Evolutionary conservation across 1,139 yeast species (phyloP).

Genomic region (Suhomyces choctaworum): DNA sequence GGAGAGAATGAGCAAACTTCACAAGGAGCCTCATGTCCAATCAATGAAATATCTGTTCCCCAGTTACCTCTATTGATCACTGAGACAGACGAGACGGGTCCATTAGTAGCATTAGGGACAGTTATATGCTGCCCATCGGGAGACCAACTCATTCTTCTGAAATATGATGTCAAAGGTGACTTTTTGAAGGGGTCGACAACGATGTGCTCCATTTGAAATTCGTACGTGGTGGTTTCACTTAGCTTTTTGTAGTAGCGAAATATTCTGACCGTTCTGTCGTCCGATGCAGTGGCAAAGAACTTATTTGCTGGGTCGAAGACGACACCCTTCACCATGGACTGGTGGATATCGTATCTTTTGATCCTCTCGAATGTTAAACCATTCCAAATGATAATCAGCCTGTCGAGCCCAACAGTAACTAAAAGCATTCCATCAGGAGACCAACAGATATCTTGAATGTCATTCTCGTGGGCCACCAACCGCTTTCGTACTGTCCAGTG

Average conservation of each 20-base stretch:
- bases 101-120: slow-evolving; percentile 95
- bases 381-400: slow-evolving; percentile 91
- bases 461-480: slow-evolving; percentile 94
- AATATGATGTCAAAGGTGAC: slow-evolving; percentile 90
- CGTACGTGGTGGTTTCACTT: slow-evolving; percentile 66
- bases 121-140: slow-evolving; percentile 98
- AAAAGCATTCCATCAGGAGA: slow-evolving; percentile 89
- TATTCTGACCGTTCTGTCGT: slow-evolving; percentile 86
- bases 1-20: slow-evolving; percentile 94
- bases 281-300: slow-evolving; percentile 95
- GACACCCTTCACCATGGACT: slow-evolving; percentile 93
- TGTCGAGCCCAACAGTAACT: slow-evolving; percentile 91
- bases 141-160: slow-evolving; percentile 92
- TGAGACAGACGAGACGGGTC: slow-evolving; percentile 90
- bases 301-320: slow-evolving; percentile 98
- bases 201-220: slow-evolving; percentile 82
- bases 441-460: slow-evolving; percentile 97
- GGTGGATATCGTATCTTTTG: slow-evolving; percentile 88
- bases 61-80: slow-evolving; percentile 89
- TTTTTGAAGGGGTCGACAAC: slow-evolving; percentile 81
- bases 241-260: slow-evolving; percentile 74
- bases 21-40: slow-evolving; percentile 96
- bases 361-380: slow-evolving; percentile 89
- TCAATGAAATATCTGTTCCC: slow-evolving; percentile 83
- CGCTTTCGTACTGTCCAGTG: slow-evolving; percentile 93